phyloP scores from a whole-genome alignment of 2,329 filamentous ascomycete species.

The Ascochyta pisi region DNA sequence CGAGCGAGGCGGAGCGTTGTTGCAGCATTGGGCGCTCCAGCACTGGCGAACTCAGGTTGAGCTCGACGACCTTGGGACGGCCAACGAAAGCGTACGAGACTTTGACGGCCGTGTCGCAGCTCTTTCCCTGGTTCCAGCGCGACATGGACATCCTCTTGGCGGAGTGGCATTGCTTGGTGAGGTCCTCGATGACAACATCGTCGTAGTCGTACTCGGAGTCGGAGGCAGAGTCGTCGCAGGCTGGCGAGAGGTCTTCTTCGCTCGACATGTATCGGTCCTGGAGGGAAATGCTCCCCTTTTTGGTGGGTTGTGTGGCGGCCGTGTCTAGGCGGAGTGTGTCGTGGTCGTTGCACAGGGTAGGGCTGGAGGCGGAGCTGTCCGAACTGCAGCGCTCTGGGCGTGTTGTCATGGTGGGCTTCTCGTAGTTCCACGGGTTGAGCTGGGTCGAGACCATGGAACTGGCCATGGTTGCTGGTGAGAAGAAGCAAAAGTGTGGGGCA shows the following conservation, averaged over 20 bases:
- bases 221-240: conserved; percentile 39
- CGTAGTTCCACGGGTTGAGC: conserved; percentile 49
- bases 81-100: conserved; percentile 49
- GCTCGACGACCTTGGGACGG: conserved; percentile 48
- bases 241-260: conserved; percentile 49
- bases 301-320: conserved; percentile 26
- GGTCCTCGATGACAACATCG: conserved; percentile 40
- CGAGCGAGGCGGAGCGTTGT: conserved; percentile 45
- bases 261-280: conserved; percentile 50
- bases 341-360: conserved; percentile 43
- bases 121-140: conserved; percentile 42
- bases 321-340: conserved; percentile 45
- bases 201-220: conserved; percentile 44
- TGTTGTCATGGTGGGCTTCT: conserved; percentile 36
- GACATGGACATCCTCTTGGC: conserved; percentile 45
- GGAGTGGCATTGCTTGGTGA: conserved; percentile 32
- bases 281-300: conserved; percentile 36
- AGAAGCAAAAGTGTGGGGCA: conserved; percentile 11
- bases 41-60: conserved; percentile 34
- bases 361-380: conserved; percentile 44
- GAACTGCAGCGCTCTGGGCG: conserved; percentile 39
- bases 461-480: conserved; percentile 35
- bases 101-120: conserved; percentile 47
- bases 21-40: conserved; percentile 27
- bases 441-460: conserved; percentile 42